These are phyloP conservation scores for Rachicladosporium sp. DNA, from an alignment of 2,329 filamentous ascomycete genomes.

Conservation along the genomic window DNA sequence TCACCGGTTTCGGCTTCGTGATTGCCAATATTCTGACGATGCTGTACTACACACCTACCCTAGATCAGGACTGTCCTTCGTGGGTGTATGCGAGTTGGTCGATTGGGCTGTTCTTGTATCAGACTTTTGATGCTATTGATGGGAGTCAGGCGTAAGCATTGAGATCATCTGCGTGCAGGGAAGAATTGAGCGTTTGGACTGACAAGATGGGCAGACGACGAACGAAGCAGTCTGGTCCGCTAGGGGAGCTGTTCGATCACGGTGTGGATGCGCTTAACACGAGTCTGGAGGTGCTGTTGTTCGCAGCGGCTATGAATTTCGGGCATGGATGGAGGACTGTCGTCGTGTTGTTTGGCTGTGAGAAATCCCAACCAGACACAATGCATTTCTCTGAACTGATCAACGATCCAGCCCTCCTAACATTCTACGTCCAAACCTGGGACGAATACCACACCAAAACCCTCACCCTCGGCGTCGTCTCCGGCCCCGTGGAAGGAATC, in stretches of 20 bases:
- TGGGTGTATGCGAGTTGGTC: constrained; percentile 97
- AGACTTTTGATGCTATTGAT: constrained; percentile 97
- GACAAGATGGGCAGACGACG: constrained; percentile 47
- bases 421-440: constrained; percentile 99
- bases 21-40: constrained; percentile 80
- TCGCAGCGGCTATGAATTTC: constrained; percentile 83
- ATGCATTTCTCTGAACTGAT: background rate
- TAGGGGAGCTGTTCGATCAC: constrained; percentile 95
- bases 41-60: constrained; percentile 88
- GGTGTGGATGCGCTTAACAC: constrained; percentile 96
- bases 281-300: constrained; percentile 81
- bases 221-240: constrained; percentile 80
- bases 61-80: constrained; percentile 82
- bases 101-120: constrained; percentile 81
- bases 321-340: constrained; percentile 88
- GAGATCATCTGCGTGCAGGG: background rate
- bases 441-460: constrained; percentile 98
- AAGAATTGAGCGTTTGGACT: constrained; percentile 5
- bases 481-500: constrained; percentile 90
- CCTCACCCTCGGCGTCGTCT: constrained; percentile 80
- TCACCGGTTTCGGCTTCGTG: constrained; percentile 83
- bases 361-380: constrained; percentile 18
- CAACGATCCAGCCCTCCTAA: constrained; percentile 47
- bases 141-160: constrained; percentile 71
- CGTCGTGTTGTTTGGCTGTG: constrained; percentile 69